Evolutionary conservation across 805 yeast species (phyloP), one percentile per base, ranked within the genome.

Genomic region (Candida morakotiae): DNA sequence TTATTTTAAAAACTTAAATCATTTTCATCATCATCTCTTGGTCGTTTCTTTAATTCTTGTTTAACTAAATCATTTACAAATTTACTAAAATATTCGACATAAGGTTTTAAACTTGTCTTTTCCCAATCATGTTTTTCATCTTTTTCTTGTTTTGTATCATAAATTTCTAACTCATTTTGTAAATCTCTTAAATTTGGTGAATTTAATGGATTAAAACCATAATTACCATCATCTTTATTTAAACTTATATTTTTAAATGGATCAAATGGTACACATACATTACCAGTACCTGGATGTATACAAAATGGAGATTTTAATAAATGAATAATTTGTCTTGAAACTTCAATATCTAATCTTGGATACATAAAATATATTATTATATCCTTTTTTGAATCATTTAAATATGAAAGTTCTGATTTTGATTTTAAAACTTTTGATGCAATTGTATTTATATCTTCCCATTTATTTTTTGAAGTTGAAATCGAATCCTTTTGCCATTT

Each of bases 241-340:
- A 49, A 53, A 6, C 61, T 53, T 24, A 67, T 46, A 44, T 65
- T 67, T 27, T 62, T 53, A 3, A 44, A 39, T 1, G 81, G 79
- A 48, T 77, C 79, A 45, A 77, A 83, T 0, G 98, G 96, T 6
- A 93, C 96, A 75, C 98, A 93, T 3, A 93, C 85, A 51, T 86
- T 83, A 6, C 96, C 96, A 0, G 98, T 93, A 2, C 87, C 81
- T 2, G 98, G 98, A 58, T 93, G 98, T 29, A 93, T 81, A 66
- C 98, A 91, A 58, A 93, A 93, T 13, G 98, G 98, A 1, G 97
- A 85, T 56, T 93, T 93, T 50, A 93, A 73, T 62, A 93, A 79
- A 67, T 93, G 98, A 62, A 81, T 87, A 52, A 89, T 71, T 56
- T 85, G 93, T 47, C 82, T 75, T 6, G 98, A 84, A 24, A 93